phyloP scores from a whole-genome alignment of 176 grass and related monocot species.

The Echinochloa phyllopogon region DNA sequence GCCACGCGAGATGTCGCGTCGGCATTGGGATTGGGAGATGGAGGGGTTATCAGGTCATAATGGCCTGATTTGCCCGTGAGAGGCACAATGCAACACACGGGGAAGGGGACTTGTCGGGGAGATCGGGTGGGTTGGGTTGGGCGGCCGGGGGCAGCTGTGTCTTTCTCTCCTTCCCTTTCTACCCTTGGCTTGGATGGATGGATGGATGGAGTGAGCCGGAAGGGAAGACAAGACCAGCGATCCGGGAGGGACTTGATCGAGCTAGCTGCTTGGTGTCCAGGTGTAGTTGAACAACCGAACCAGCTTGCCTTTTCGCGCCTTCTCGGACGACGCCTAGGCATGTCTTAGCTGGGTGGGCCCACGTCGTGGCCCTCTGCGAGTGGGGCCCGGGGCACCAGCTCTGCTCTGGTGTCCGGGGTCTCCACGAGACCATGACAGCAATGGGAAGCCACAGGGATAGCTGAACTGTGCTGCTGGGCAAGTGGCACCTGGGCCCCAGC shows the following conservation, averaged over 20 bases:
- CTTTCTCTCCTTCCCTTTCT: background rate
- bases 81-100: slow-evolving; percentile 64
- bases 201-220: slow-evolving; percentile 45
- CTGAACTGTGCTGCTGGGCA: slow-evolving; percentile 30
- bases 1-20: slow-evolving; percentile 44
- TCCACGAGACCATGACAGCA: slow-evolving; percentile 12
- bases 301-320: slow-evolving; percentile 35
- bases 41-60: slow-evolving; percentile 54
- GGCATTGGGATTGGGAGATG: background rate
- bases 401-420: background rate
- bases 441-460: slow-evolving; percentile 29
- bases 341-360: slow-evolving; percentile 36
- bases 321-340: background rate
- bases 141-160: background rate
- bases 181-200: background rate
- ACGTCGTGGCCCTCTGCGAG: background rate
- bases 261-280: slow-evolving; percentile 9
- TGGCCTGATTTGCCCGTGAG: slow-evolving; percentile 49
- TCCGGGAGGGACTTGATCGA: background rate
- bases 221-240: slow-evolving; percentile 44
- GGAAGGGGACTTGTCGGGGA: slow-evolving; percentile 33
- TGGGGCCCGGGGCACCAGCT: slow-evolving; percentile 29
- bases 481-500: slow-evolving; percentile 38
- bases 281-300: slow-evolving; percentile 51
- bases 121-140: slow-evolving; percentile 14